phyloP scores from a whole-genome alignment of 108 stramenopile species.

The Pinguiococcus pyrenoidosus region DNA sequence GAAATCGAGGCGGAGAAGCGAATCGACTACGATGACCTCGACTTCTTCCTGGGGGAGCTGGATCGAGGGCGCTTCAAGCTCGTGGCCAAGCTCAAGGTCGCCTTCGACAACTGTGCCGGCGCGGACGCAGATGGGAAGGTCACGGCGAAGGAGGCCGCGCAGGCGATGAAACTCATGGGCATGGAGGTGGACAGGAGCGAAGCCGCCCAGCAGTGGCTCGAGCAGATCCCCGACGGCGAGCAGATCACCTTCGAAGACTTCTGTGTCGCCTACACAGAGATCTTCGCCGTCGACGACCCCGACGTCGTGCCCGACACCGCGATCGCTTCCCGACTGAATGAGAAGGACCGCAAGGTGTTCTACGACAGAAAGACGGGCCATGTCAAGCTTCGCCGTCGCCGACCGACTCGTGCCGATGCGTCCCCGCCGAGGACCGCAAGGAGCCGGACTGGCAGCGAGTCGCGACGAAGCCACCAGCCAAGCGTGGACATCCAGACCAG shows the following conservation, averaged over 20 bases:
- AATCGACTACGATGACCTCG: too few species aligned
- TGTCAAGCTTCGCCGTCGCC: not conserved
- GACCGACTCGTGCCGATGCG: not conserved
- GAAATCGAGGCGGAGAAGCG: not conserved
- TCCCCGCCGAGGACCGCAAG: not conserved
- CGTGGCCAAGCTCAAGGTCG: too few species aligned
- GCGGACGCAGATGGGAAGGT: conserved; percentile 2
- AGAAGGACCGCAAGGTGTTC: not conserved
- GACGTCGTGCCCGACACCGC: conserved; percentile 3
- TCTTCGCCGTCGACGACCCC: conserved; percentile 20
- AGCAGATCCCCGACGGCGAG: conserved; percentile 3
- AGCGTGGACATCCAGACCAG: not conserved
- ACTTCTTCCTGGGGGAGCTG: too few species aligned
- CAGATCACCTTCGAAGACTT: conserved; percentile 17
- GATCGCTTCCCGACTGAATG: not conserved
- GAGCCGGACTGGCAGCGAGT: not conserved
- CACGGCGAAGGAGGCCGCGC: conserved; percentile 19
- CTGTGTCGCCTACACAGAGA: conserved; percentile 11
- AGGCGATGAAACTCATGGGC: conserved; percentile 6
- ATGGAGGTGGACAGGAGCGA: conserved; percentile 16
- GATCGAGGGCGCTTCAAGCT: too few species aligned
- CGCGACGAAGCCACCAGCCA: not conserved
- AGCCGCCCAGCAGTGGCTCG: conserved; percentile 9
- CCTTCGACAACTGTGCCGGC: too few species aligned
- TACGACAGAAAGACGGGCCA: conserved; percentile 3